Base-by-base conservation (phyloP, 179 eudicot genomes). In the Actinidia chinensis region DNA sequence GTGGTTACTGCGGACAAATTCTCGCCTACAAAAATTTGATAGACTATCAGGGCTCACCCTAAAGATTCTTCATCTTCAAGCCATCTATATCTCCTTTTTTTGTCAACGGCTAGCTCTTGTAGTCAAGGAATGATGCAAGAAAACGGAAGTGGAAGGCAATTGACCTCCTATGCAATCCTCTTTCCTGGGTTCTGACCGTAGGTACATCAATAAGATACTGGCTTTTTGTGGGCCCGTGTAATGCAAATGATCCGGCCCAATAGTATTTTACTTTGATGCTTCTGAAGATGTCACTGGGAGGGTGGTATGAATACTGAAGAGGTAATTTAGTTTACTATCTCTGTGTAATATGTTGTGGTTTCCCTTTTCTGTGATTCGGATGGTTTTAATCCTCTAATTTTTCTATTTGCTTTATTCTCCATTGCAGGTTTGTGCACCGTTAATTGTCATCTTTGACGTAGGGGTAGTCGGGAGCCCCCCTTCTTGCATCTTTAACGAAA, bases 271-370 rank as follows among this genome's bases (percentile, higher is more conserved):
- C 83, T 87, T 96, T 75, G 97, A 96, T 84, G 94, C 97, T 82
- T 96, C 99, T 63, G 99, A 96, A 86, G 98, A 96, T 88, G 99
- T 65, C 97, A 87, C 77, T 94, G 98, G 97, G 97, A 89, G 82
- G 85, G n/a, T 96, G 79, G n/a, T n/a, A 94, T 96, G 79, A 95
- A 94, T 79, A 90, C 87, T 43, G 88, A 85, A 85, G 97, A 96
- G 98, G 99, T 94, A 79, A 82, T 54, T 18, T 69, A 13, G 15
- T 28, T 14, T 64, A 65, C 22, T 40, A 40, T 40, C 54, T 66
- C 76, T 52, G 14, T 20, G 42, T 17, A n/a, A 20, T 55, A 22
- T 63, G 58, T 20, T 64, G 14, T 18, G 8, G 25, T 58, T 67
- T 4, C 54, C 48, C 44, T 76, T 63, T 36, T 48, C 33, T 13